Base-by-base conservation (phyloP, 257 asterid species). In the Nicotiana obtusifolia region DNA sequence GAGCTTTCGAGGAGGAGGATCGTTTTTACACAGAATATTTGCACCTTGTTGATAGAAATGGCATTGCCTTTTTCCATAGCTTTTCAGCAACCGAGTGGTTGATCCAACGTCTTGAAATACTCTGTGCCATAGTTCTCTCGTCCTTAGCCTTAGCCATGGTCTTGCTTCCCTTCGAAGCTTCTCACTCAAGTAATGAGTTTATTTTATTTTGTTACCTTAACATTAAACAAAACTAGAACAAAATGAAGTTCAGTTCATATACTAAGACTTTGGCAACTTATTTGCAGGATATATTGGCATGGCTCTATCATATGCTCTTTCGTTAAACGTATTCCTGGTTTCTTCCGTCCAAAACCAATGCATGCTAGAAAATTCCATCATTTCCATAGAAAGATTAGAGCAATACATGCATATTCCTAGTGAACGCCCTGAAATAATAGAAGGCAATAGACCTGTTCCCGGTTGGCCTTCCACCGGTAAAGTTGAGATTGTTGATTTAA, bases 51-150 rank as follows among this genome's bases (percentile, higher is more conserved):
- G 89, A 87, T 76, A 83, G 61, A 44, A 78, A 82, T 49, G 83
- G 80, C 49, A 77, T 86, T 33, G 35, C 89, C 11, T 79, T 71
- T 26, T 87, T 85, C 49, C 87, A 85, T 54, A 84, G 84, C 49
- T 85, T 87, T 68, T 76, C 88, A 26, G 89, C 90, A 60, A 87
- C 83, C 0, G 90, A 87, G 60, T 87, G 89, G 90, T 82, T 87
- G 77, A 85, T 83, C 80, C 83, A 76, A 76, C 89, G 89, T 1
- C 64, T 87, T 24, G 90, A 85, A 67, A 2, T 83, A 5, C 86
- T 87, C 11, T 83, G 86, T 2, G 87, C 90, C 10, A 3, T 82
- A 41, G 83, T 87, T 56, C 87, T 87, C n/a, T 83, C 89, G 1
- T 85, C 87, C 80, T 87, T 88, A 1, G 87, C 87, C 8, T 85